A percentile compares a stretch with the other conserved stretches of the same genome.
Conservation (phyloP, 2,329 filamentous ascomycete genomes). For the Pseudogymnoascus sp. region DNA sequence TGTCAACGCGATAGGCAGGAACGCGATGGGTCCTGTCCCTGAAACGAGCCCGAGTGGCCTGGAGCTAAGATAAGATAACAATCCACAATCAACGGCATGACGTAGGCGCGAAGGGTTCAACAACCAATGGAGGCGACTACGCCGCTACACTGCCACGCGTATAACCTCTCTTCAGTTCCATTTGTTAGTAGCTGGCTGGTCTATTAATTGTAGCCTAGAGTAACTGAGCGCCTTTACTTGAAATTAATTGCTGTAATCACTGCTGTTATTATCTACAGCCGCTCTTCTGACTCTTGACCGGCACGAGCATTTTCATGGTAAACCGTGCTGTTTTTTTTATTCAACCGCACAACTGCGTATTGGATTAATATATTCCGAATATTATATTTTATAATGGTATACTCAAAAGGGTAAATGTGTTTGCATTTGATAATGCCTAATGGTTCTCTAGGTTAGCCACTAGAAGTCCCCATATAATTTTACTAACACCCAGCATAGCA, state of each 20-base stretch:
- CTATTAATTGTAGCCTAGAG: too few species aligned
- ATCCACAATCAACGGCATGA: constrained; percentile 2
- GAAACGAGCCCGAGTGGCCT: not conserved
- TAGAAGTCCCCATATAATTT: not conserved
- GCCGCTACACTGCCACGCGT: not conserved
- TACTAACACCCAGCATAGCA: not conserved
- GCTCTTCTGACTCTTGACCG: too few species aligned
- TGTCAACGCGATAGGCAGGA: not conserved
- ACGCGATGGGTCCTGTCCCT: constrained; percentile 1
- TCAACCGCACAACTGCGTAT: not conserved
- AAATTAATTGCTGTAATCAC: too few species aligned
- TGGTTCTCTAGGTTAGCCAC: not conserved
- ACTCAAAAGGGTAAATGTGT: not conserved
- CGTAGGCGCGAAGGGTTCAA: not conserved
- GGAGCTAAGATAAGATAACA: constrained; percentile 5
- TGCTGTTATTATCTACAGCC: too few species aligned
- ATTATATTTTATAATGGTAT: not conserved
- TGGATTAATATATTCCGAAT: not conserved
- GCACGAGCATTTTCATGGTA: too few species aligned
- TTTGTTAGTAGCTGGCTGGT: too few species aligned
- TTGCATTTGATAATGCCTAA: not conserved
- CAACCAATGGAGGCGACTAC: not conserved
- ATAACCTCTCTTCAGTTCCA: too few species aligned
- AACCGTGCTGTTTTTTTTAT: too few species aligned
- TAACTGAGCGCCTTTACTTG: too few species aligned